phyloP scores from a whole-genome alignment of 345 rosid species.

The Brassica carinata region DNA sequence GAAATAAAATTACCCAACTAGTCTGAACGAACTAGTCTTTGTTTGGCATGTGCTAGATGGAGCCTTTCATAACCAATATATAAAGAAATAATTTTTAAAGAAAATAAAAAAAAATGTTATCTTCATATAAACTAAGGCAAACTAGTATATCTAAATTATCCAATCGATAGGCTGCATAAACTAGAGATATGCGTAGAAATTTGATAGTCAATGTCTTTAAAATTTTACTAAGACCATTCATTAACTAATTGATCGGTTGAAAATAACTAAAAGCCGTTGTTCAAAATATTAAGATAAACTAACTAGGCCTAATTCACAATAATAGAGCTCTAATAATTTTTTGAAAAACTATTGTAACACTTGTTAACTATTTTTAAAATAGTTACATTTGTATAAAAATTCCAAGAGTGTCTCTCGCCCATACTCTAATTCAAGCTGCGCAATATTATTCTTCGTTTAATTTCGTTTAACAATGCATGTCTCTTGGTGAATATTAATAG shows the following conservation, averaged over 20 bases:
- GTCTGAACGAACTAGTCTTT: conserved; percentile 7
- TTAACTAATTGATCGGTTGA: not conserved
- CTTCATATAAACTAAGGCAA: not conserved
- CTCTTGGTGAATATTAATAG: not conserved
- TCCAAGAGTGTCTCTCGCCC: no score
- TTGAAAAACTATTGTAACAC: no score
- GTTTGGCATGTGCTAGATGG: conserved; percentile 29
- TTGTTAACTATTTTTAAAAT: no score
- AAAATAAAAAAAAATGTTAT: not conserved
- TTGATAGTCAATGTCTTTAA: conserved; percentile 3
- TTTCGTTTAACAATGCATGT: not conserved
- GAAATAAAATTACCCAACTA: conserved; percentile 9
- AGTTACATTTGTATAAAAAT: no score
- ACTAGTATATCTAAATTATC: not conserved
- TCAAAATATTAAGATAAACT: not conserved
- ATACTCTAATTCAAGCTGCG: no score
- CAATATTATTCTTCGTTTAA: not conserved
- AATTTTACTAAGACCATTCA: not conserved
- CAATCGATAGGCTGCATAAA: not conserved
- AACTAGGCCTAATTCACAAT: not conserved
- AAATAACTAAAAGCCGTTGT: not conserved
- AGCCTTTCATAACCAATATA: not conserved
- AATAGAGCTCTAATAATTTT: no score
- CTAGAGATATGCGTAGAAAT: conserved; percentile 7
- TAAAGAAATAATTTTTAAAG: not conserved